These are phyloP conservation scores for Chiua virens DNA, from an alignment of 768 basidiomycete genomes.

Conservation along the genomic window DNA sequence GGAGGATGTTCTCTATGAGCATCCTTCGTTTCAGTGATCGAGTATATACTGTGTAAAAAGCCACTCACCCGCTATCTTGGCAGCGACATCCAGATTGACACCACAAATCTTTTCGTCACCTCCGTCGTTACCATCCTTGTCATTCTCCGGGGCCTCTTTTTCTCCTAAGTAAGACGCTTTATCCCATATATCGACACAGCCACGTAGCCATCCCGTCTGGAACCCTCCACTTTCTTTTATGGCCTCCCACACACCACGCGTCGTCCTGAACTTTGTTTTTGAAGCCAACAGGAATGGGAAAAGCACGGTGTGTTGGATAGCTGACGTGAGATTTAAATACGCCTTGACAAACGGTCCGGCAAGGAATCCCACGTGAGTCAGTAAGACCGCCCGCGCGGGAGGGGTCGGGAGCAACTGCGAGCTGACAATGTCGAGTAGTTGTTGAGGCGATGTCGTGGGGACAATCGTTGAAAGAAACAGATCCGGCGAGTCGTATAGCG, in stretches of 20 bases:
- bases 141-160: constrained; percentile 30
- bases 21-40: neutral
- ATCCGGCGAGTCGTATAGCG: constrained; percentile 58
- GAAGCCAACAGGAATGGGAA: constrained; percentile 78
- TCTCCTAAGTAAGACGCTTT: constrained; percentile 23
- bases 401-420: constrained; percentile 36
- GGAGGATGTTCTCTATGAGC: constrained; percentile 60
- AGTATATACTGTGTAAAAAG: neutral
- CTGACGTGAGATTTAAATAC: constrained; percentile 27
- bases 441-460: constrained; percentile 17
- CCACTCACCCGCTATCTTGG: constrained; percentile 62
- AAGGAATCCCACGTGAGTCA: constrained; percentile 59
- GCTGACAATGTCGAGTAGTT: constrained; percentile 22
- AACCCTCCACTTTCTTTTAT: constrained; percentile 40
- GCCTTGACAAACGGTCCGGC: constrained; percentile 40
- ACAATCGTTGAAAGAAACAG: constrained; percentile 40
- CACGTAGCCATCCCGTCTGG: constrained; percentile 46
- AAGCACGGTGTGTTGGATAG: constrained; percentile 52
- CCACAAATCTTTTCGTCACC: constrained; percentile 45
- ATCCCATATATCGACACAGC: constrained; percentile 49
- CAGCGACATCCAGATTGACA: constrained; percentile 54
- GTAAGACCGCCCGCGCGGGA: constrained; percentile 52
- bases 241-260: constrained; percentile 71
- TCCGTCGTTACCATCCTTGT: constrained; percentile 31
- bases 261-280: constrained; percentile 66